Evolutionary conservation across 2,329 filamentous ascomycete genomes (phyloP).

Genomic region (Hawksworthiomyces lignivorus): DNA sequence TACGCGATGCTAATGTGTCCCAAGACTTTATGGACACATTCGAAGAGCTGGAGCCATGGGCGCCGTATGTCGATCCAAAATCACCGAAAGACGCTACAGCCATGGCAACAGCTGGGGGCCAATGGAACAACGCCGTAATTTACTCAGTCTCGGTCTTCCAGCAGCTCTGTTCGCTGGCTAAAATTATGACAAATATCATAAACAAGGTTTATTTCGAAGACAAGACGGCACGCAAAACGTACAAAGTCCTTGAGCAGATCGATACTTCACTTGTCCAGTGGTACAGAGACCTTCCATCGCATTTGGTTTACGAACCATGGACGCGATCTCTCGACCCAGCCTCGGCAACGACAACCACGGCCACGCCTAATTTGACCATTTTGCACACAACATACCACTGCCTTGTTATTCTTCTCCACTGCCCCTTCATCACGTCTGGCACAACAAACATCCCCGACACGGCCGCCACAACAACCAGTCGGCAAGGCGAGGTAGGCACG

Average conservation of each 20-base stretch:
- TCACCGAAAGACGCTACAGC: constrained; percentile 2
- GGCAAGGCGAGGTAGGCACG: no score
- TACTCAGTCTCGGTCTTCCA: constrained; percentile 13
- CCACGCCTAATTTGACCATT: constrained; percentile 11
- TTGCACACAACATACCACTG: constrained; percentile 28
- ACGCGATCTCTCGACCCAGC: neutral
- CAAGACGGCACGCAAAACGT: neutral
- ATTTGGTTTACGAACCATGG: constrained; percentile 8
- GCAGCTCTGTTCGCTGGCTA: constrained; percentile 12
- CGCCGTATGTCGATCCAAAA: constrained; percentile 22
- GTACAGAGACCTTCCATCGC: constrained; percentile 7
- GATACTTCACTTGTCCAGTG: constrained; percentile 7
- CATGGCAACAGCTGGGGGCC: constrained; percentile 2
- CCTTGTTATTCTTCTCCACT: constrained; percentile 35
- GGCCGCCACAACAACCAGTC: no score
- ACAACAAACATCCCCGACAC: neutral
- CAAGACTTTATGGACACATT: constrained; percentile 24
- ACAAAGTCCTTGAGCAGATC: neutral
- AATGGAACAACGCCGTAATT: constrained; percentile 7
- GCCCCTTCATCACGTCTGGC: constrained; percentile 26
- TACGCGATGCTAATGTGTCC: constrained; percentile 25
- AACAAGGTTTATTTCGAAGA: constrained; percentile 11
- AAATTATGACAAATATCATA: constrained; percentile 14
- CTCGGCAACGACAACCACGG: neutral
- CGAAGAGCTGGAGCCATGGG: constrained; percentile 28